Base-by-base conservation (phyloP, 2,329 filamentous ascomycete species). In the Thelonectria blattea region DNA sequence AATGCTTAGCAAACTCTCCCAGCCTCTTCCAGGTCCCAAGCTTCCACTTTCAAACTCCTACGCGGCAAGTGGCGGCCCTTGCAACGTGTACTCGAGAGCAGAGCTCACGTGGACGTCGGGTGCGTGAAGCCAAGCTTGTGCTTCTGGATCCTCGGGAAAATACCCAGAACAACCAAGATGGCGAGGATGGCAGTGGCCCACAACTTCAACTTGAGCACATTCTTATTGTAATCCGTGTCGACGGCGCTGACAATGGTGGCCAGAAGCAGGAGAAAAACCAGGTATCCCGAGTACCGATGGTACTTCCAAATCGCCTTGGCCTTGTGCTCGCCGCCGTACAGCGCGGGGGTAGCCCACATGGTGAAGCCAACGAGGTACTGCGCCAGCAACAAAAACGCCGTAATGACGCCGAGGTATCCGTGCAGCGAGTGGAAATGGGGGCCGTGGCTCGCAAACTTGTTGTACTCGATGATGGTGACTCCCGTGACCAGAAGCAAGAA, bases 231-330 rank as follows among this genome's bases (percentile, higher is more conserved):
- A 34, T 84, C 82, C 1, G 94, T 97, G 77, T 88, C 83, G 3
- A 88, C 92, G 1, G 93, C 91, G 22, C 89, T 88, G 50, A 84
- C 80, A 41, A 96, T 84, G 0, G 93, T 95, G 10, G 85, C 87
- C 63, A 96, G 77, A 63, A 94, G 82, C 68, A 96, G 70, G 52
- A 89, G 71, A 55, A 94, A 78, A 60, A 93, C 79, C 8, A 87
- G 66, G 73, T 99, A 98, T 2, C 94, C 95, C 20, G 82, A 84
- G 55, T 85, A 78, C 30, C 94, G 87, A 75, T 98, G 95, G 71
- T 93, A 97, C 78, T 96, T 97, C 83, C 94, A 98, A 43, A 97
- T 75, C 22, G 82, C 82, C 83, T 93, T 96, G 18, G 93, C 94
- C 3, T 87, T 88, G 24, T 91, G 88, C 64, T 89, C 87, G 57